phyloP scores from a whole-genome alignment of 2,329 filamentous ascomycete genomes.

The Mariannaea elegans region DNA sequence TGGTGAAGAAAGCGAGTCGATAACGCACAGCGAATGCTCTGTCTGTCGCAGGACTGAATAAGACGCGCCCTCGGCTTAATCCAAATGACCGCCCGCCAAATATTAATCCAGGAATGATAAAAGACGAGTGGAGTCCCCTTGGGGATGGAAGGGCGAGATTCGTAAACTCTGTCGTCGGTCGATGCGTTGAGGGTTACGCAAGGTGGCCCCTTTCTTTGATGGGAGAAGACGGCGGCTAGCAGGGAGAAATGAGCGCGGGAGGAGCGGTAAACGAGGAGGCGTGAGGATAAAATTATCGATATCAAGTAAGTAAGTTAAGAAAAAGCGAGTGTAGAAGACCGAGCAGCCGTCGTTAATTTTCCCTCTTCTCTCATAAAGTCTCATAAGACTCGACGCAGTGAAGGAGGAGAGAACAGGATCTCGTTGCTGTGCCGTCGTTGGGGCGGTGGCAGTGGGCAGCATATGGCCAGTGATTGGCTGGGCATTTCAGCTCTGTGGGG shows the following conservation, averaged over 20 bases:
- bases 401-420: conserved; percentile 29
- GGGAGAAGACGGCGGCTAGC: conserved; percentile 21
- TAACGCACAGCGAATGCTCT: background rate
- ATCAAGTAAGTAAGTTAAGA: background rate
- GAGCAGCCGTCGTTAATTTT: background rate
- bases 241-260: background rate
- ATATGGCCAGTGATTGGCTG: conserved; percentile 2
- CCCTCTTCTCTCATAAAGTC: conserved; percentile 6
- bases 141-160: background rate
- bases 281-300: background rate
- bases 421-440: conserved; percentile 38
- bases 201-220: conserved; percentile 16
- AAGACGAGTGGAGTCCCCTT: background rate
- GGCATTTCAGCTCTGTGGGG: background rate
- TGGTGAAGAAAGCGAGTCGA: background rate
- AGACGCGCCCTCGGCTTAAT: background rate
- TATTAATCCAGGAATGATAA: background rate
- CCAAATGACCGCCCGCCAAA: background rate
- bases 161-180: background rate
- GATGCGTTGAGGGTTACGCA: conserved; percentile 8
- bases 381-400: conserved; percentile 8
- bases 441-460: conserved; percentile 26
- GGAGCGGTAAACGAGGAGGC: background rate
- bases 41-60: background rate
- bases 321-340: conserved; percentile 6